Conservation (phyloP, 306 rosid genomes). For the Vigna nakashimae region DNA sequence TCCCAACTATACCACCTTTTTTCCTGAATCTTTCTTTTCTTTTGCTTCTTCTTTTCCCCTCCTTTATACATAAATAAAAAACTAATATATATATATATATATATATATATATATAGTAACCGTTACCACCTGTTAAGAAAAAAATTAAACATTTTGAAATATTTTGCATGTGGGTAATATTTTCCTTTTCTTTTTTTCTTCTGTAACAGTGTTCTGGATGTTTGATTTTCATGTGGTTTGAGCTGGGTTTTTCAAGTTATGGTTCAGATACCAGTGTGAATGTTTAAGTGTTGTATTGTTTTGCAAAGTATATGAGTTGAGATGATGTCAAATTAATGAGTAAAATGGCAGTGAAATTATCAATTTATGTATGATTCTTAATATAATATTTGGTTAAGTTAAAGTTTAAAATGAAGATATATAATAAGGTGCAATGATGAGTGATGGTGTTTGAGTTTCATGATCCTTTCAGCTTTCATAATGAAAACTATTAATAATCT, state of each 20-base stretch:
- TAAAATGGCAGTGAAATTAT: conserved; percentile 27
- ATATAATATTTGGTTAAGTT: too few relatives aligned
- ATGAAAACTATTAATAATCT: too few relatives aligned
- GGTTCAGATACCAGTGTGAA: conserved; percentile 27
- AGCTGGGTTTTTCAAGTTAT: conserved; percentile 5
- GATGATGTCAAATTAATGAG: conserved; percentile 5
- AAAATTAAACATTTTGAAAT: too few relatives aligned
- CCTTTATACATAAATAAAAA: neutral
- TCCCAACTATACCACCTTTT: conserved; percentile 32
- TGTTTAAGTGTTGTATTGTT: neutral
- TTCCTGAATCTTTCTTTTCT: conserved; percentile 7
- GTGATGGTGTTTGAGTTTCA: too few relatives aligned
- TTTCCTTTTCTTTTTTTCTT: too few relatives aligned
- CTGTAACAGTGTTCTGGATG: neutral
- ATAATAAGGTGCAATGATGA: too few relatives aligned
- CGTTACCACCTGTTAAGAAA: too few relatives aligned
- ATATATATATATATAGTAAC: too few relatives aligned
- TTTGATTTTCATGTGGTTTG: neutral
- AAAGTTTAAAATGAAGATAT: too few relatives aligned
- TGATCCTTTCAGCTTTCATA: too few relatives aligned
- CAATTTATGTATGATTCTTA: too few relatives aligned
- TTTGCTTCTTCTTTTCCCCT: neutral
- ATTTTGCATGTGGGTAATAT: too few relatives aligned
- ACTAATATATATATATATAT: neutral
- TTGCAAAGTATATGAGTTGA: neutral